Evolutionary conservation across 2,329 filamentous ascomycete genomes (phyloP), one percentile per base, ranked within the genome.

Genomic region (Knufia petricola): DNA sequence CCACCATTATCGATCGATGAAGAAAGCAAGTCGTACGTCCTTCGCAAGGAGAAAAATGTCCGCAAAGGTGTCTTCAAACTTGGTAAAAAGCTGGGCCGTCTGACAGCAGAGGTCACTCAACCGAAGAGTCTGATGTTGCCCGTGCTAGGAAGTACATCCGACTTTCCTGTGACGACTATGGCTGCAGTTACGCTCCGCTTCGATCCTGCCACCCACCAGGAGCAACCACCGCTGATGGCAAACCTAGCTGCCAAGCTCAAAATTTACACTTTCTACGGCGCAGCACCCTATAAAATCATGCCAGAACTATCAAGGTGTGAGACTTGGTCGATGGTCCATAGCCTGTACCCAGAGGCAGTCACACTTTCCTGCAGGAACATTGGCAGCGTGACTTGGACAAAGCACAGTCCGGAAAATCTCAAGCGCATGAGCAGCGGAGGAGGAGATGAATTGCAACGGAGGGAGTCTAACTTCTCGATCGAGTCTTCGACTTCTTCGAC

Each of bases 131-230:
- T 84, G 23, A 68, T 69, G 23, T 64, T 81, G 31, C 70, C 68
- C 20, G 64, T 67, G 17, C 64, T 64, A 1, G 61, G 62, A 40
- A 63, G 65, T 28, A 57, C 66, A 32, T 50, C 59, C 17, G 59
- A 60, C 15, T 61, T 64, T 36, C 66, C 68, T 2, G 69, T 76
- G 38, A 73, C 72, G 19, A 81, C 77, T 0, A 72, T 74, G 56
- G 70, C 74, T 6, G 78, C 70, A 1, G 63, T 82, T 1, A 66
- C 75, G 48, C 64, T 82, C 10, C 76, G 79, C 30, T 83, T 82
- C 56, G 79, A 83, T 52, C 79, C 79, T 1, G 57, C 63, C 3
- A 70, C 74, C 3, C 67, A 72, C 30, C 60, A 61, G 32, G 66
- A 69, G 40, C 56, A 65, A 19, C 79, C 79, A 13, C 79, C 79